phyloP scores from a whole-genome alignment of 345 rosid species.

The Syzygium jambos region DNA sequence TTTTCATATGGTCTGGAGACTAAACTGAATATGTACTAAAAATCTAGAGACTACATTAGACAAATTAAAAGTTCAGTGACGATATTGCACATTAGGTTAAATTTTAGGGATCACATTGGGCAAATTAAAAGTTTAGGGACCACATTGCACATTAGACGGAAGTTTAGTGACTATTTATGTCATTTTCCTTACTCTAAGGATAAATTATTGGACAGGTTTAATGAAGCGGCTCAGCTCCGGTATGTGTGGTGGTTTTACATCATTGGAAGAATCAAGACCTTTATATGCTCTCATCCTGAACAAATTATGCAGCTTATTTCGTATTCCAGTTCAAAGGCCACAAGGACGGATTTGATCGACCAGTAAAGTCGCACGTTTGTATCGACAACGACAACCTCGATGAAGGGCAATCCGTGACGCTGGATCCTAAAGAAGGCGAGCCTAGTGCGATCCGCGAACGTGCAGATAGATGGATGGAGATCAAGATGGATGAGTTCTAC shows the following conservation, averaged over 20 bases:
- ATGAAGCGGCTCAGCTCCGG: neutral
- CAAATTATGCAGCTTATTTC: neutral
- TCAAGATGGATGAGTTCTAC: neutral
- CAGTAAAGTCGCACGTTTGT: neutral
- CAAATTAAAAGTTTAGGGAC: too few species aligned
- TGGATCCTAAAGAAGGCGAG: neutral
- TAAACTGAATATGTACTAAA: too few species aligned
- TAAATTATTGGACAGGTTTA: neutral
- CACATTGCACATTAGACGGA: too few species aligned
- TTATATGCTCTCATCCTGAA: neutral
- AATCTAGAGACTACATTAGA: too few species aligned
- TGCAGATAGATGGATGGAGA: neutral
- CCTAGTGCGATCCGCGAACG: neutral
- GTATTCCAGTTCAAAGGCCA: neutral
- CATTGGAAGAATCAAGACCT: neutral
- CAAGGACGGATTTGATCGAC: fast-evolving
- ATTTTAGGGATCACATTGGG: too few species aligned
- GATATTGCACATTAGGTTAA: too few species aligned
- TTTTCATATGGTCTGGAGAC: too few species aligned
- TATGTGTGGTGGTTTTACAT: fast-evolving
- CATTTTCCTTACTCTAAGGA: too few species aligned
- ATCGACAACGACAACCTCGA: neutral
- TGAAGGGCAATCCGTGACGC: neutral
- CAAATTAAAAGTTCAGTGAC: too few species aligned
- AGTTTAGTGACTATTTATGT: too few species aligned